Percentiles rank a stretch among this genome's conserved stretches.
Evolutionary conservation across 306 rosid genomes (phyloP).

Genomic region (Cicer bijugum): DNA sequence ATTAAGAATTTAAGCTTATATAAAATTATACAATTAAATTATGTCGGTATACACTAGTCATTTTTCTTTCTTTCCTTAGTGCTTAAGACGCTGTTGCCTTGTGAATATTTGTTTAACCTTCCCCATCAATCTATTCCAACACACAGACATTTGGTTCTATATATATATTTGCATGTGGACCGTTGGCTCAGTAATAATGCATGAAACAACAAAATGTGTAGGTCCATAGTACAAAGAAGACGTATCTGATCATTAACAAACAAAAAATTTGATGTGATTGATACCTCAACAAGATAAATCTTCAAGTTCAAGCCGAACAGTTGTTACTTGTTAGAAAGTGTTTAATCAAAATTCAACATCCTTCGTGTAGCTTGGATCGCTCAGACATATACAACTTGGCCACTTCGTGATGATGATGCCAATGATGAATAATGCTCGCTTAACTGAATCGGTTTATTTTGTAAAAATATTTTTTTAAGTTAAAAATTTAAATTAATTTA

Average conservation of each 20-base stretch:
- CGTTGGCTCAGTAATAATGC: conserved; percentile 6
- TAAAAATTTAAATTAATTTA: too few species aligned
- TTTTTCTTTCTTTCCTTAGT: conserved; percentile 12
- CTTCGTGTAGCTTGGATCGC: too few species aligned
- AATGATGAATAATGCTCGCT: neutral
- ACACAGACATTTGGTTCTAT: conserved; percentile 7
- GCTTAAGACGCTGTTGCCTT: conserved; percentile 9
- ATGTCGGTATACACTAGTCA: neutral
- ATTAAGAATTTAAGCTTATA: too few species aligned
- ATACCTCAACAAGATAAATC: conserved; percentile 60
- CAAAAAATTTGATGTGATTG: conserved; percentile 2
- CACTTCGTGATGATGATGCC: neutral
- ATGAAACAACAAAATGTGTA: conserved; percentile 42
- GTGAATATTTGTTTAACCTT: neutral
- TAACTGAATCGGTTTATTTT: too few species aligned
- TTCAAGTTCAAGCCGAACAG: conserved; percentile 57
- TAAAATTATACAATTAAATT: neutral
- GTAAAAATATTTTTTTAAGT: too few species aligned
- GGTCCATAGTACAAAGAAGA: conserved; percentile 14
- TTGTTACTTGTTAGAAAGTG: neutral
- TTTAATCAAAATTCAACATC: conserved; percentile 7
- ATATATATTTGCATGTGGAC: conserved; percentile 7
- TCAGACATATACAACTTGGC: neutral
- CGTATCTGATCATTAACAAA: neutral
- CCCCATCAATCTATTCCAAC: conserved; percentile 2